Conservation (phyloP, 1,284 basidiomycete species). For the Stygiomarasmius scandens region DNA sequence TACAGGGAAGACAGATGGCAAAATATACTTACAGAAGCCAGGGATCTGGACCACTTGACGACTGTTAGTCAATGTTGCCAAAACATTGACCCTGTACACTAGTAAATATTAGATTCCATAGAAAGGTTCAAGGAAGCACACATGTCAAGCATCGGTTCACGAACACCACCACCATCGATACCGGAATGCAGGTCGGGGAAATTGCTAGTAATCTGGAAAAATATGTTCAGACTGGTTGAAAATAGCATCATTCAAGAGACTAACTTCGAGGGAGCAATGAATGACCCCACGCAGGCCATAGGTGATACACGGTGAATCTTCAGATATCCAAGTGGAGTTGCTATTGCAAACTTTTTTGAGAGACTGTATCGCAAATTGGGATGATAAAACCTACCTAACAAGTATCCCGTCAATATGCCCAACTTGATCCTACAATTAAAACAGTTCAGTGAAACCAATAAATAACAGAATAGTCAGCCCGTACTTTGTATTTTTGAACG, state of each 20-base stretch:
- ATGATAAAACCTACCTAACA: slow-evolving; percentile 56
- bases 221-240: background rate
- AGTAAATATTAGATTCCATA: slow-evolving; percentile 9
- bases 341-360: slow-evolving; percentile 38
- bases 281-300: slow-evolving; percentile 95
- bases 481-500: slow-evolving; percentile 75
- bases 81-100: slow-evolving; percentile 68
- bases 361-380: background rate
- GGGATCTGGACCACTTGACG: slow-evolving; percentile 72
- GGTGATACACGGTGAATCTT: slow-evolving; percentile 93
- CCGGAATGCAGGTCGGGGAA: slow-evolving; percentile 87
- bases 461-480: slow-evolving; percentile 15
- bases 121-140: slow-evolving; percentile 33
- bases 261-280: slow-evolving; percentile 71
- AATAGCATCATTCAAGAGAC: background rate
- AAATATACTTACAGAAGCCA: slow-evolving; percentile 73
- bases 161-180: slow-evolving; percentile 86
- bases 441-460: background rate
- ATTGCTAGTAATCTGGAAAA: slow-evolving; percentile 59
- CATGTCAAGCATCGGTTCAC: slow-evolving; percentile 94
- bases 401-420: slow-evolving; percentile 87
- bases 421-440: slow-evolving; percentile 61
- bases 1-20: background rate
- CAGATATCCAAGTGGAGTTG: slow-evolving; percentile 97
- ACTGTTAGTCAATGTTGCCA: slow-evolving; percentile 71